Percentiles rank a stretch among this genome's conserved stretches.
Conservation (phyloP, 164 flowering plant species). For the Taxillus chinensis region DNA sequence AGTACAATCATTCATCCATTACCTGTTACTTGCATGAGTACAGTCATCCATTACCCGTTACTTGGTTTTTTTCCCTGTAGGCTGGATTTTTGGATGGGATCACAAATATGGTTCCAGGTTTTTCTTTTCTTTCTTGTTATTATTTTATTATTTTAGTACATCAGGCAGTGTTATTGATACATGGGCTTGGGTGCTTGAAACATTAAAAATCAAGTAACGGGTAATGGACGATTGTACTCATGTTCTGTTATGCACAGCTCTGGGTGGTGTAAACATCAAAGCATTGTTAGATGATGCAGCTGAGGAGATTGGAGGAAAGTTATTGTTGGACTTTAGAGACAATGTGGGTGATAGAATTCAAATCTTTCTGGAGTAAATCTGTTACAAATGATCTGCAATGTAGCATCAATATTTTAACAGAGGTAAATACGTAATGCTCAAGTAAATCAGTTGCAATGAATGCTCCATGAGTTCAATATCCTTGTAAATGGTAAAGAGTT, state of each 20-base stretch:
- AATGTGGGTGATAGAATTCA: slow-evolving; percentile 78
- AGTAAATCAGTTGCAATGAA: too few species aligned
- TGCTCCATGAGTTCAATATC: too few species aligned
- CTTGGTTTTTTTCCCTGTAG: slow-evolving; percentile 23
- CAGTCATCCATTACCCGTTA: too few species aligned
- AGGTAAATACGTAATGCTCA: not conserved
- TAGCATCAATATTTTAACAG: not conserved
- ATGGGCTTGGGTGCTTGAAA: not conserved
- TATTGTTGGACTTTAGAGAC: slow-evolving; percentile 67
- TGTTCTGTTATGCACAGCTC: slow-evolving; percentile 32
- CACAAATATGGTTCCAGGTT: slow-evolving; percentile 84
- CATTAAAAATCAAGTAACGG: not conserved
- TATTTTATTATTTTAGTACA: too few species aligned
- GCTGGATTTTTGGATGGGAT: slow-evolving; percentile 95
- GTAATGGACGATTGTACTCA: not conserved
- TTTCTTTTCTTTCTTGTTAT: too few species aligned
- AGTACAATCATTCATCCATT: too few species aligned
- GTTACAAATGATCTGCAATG: not conserved
- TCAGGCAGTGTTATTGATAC: slow-evolving; percentile 5
- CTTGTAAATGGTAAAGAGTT: not conserved
- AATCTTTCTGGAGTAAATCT: slow-evolving; percentile 59
- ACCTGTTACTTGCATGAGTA: too few species aligned
- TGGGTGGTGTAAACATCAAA: slow-evolving; percentile 86
- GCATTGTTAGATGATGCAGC: slow-evolving; percentile 59
- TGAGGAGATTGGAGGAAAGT: slow-evolving; percentile 57